Evolutionary conservation across 1,139 yeast genomes (phyloP).

Genomic region (Yamadazyma diospyri): DNA sequence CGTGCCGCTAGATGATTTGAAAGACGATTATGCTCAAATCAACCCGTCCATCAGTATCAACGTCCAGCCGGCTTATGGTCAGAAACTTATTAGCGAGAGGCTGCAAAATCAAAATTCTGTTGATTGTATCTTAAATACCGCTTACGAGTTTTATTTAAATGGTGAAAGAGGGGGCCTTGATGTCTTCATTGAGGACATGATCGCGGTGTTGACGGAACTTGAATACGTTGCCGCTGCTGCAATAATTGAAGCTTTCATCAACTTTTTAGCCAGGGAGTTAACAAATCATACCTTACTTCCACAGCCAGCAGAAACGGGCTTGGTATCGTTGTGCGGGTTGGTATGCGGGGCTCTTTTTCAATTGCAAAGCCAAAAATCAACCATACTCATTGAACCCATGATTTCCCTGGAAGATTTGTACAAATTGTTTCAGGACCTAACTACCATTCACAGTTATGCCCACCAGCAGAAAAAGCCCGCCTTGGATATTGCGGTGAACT

Average conservation of each 20-base stretch:
- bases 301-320: constrained; percentile 6
- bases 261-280: background rate
- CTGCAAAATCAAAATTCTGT: background rate
- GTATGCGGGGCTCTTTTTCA: constrained; percentile 2
- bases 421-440: background rate
- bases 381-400: background rate
- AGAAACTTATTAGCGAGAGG: background rate
- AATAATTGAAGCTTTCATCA: constrained; percentile 1
- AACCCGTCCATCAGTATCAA: background rate
- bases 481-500: background rate
- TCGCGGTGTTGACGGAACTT: background rate
- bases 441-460: background rate
- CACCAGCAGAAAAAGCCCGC: background rate
- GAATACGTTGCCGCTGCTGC: constrained; percentile 3
- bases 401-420: constrained; percentile 1
- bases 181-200: constrained; percentile 6
- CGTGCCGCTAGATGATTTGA: constrained; percentile 1
- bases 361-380: background rate
- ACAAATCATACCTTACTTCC: background rate
- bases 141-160: constrained; percentile 2
- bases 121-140: background rate
- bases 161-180: constrained; percentile 6
- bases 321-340: constrained; percentile 4
- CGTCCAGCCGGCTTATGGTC: background rate
- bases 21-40: background rate